Base-by-base conservation (phyloP, 2,329 filamentous ascomycete species). In the Esteya vermicola region DNA sequence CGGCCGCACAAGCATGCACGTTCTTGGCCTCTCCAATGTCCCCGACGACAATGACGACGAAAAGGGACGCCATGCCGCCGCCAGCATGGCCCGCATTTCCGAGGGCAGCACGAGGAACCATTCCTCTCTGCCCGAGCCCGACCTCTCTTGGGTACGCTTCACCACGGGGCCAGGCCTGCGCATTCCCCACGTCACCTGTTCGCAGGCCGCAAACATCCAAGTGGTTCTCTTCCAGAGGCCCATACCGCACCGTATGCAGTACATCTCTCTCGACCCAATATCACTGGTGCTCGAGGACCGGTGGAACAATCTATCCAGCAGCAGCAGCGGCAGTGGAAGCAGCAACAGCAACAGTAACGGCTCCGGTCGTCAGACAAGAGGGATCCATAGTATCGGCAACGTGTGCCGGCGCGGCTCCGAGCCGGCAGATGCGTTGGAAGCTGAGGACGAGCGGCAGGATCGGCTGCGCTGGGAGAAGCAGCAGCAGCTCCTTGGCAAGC, bases 171-270 rank as follows among this genome's bases (percentile, higher is more conserved):
- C 57, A 50, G 65, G 51, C 49, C 62, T 49, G 50, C 67, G 53
- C 45, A 64, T 77, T n/a, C 89, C 89, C 2, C 70, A 68, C 28
- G 78, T 98, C 44, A 76, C 74, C 42, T 93, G 83, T 43, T 70
- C 78, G 36, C 72, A 73, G 45, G 75, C 76, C 6, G 68, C 81
- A 18, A 85, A 78, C 34, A 75, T 93, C 34, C 91, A 98, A 55
- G 73, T 95, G 33, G 82, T 96, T 43, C 68, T 93, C 42, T 98
- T 93, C 58, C 78, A 94, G 51, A 72, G 88, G 35, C 91, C 91
- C 1, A 73, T 81, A 42, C 89, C 91, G 0, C 77, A 72, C 25
- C 75, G 78, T 41, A 96, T 98, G 91, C 89, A 98, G 59, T 98
- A 96, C 58, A 81, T 96, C 50, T 98, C 91, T 1, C 66, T 95